Conservation (phyloP, 2,329 filamentous ascomycete genomes). For the Emergomyces orientalis region DNA sequence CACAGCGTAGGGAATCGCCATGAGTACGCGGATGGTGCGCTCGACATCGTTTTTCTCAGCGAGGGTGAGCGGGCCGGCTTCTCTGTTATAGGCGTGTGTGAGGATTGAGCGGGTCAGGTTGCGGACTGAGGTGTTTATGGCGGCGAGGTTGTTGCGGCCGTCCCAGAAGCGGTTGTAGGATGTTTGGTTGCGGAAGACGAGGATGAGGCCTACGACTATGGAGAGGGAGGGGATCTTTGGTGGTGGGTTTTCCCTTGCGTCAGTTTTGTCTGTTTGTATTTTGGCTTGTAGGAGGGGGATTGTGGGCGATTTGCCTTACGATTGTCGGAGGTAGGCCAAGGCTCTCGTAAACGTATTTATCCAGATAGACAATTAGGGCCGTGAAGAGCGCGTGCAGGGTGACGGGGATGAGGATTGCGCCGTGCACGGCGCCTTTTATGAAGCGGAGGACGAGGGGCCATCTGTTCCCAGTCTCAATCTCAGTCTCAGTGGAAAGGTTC, state of each 20-base stretch:
- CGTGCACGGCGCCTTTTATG: constrained; percentile 55
- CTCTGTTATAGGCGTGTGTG: constrained; percentile 36
- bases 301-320: constrained; percentile 27
- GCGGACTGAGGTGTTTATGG: constrained; percentile 49
- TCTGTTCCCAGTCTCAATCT: constrained; percentile 27
- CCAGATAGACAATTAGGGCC: constrained; percentile 49
- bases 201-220: constrained; percentile 58
- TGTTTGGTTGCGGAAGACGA: constrained; percentile 57
- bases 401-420: constrained; percentile 49
- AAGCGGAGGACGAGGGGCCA: constrained; percentile 57
- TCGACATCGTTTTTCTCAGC: constrained; percentile 50
- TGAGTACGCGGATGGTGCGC: constrained; percentile 47
- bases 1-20: constrained; percentile 54
- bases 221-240: constrained; percentile 49
- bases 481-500: neutral
- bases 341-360: constrained; percentile 42
- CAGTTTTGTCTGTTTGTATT: neutral
- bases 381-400: constrained; percentile 50
- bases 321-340: constrained; percentile 51
- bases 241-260: neutral
- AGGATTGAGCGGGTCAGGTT: constrained; percentile 51
- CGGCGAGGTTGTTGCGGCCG: constrained; percentile 48
- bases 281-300: constrained; percentile 2
- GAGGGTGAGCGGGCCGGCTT: constrained; percentile 24
- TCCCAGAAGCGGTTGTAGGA: constrained; percentile 58